Conservation (phyloP, 495 filamentous ascomycete species). For the Penicillium canariense region DNA sequence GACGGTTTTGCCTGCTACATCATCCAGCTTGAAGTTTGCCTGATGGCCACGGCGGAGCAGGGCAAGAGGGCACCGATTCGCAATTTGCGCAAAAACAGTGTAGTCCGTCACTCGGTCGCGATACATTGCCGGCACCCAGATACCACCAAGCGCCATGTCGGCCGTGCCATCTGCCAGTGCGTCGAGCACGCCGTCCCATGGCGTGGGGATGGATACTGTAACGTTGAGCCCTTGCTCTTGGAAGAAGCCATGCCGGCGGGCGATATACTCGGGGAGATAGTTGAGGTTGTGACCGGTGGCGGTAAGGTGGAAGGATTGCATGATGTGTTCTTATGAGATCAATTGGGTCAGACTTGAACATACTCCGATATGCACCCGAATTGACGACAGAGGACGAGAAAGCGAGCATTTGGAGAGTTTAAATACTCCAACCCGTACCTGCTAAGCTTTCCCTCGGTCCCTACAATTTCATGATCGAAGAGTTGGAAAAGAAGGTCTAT, state of each 20-base stretch:
- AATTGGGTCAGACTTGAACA: no score
- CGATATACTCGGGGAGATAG: slow-evolving; percentile 14
- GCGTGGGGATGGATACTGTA: not conserved
- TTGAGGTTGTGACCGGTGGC: slow-evolving; percentile 12
- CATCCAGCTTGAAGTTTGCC: not conserved
- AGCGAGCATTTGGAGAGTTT: no score
- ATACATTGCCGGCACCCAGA: slow-evolving; percentile 13
- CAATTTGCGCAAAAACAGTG: slow-evolving; percentile 12
- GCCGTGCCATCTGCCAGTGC: slow-evolving; percentile 1
- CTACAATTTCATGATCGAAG: no score
- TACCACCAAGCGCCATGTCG: slow-evolving; percentile 3
- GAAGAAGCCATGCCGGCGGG: slow-evolving; percentile 11
- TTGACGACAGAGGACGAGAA: no score
- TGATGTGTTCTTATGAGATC: no score
- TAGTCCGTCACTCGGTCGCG: slow-evolving; percentile 5
- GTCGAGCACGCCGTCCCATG: slow-evolving; percentile 9
- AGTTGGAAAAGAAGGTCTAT: no score
- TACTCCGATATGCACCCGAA: no score
- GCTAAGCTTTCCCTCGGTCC: no score
- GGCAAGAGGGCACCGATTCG: slow-evolving; percentile 9
- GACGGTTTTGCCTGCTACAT: slow-evolving; percentile 2
- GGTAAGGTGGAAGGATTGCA: slow-evolving; percentile 6
- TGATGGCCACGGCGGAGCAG: slow-evolving; percentile 1
- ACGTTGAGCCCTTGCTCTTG: slow-evolving; percentile 4
- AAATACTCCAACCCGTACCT: no score